Percentiles rank a stretch among this genome's conserved stretches.
These are phyloP conservation scores for Erythrobasidium yunnanense DNA, from an alignment of 768 basidiomycete genomes.

Conservation along the genomic window DNA sequence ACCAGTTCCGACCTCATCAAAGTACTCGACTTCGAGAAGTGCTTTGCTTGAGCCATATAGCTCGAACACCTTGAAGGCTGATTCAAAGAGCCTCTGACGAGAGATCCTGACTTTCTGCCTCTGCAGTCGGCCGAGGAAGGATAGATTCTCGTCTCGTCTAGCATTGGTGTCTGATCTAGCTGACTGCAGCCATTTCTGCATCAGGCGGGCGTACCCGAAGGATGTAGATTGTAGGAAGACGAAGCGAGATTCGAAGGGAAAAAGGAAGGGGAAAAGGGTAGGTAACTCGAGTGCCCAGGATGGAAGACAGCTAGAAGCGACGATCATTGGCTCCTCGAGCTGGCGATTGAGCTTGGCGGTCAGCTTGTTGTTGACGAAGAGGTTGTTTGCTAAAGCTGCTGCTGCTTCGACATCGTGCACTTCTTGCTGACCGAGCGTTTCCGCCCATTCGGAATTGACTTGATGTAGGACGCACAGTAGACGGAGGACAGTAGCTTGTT, in stretches of 20 bases:
- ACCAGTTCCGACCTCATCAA: constrained; percentile 96
- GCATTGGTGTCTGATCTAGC: constrained; percentile 43
- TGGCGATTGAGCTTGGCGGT: constrained; percentile 96
- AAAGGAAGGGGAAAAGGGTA: constrained; percentile 93
- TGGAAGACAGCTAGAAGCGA: constrained; percentile 91
- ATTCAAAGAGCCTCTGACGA: constrained; percentile 84
- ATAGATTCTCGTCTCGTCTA: constrained; percentile 77
- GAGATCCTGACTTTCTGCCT: constrained; percentile 96
- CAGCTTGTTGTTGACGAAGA: constrained; percentile 91
- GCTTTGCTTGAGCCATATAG: constrained; percentile 83
- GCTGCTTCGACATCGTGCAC: constrained; percentile 52
- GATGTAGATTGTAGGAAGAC: constrained; percentile 95
- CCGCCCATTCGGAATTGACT: constrained; percentile 54
- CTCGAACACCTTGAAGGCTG: constrained; percentile 89
- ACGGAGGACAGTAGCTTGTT: constrained; percentile 80
- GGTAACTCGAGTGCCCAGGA: constrained; percentile 96
- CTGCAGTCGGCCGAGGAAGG: constrained; percentile 80
- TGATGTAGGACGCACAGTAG: constrained; percentile 77
- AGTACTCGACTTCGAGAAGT: constrained; percentile 93
- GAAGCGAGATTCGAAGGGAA: constrained; percentile 95
- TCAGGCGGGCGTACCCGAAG: constrained; percentile 90
- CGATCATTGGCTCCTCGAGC: constrained; percentile 96
- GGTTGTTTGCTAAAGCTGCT: background rate
- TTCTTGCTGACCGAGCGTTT: constrained; percentile 24
- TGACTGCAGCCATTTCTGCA: constrained; percentile 87